These are phyloP conservation scores for Calonectria pseudoreteaudii DNA, from an alignment of 2,329 filamentous ascomycete genomes.

Conservation along the genomic window DNA sequence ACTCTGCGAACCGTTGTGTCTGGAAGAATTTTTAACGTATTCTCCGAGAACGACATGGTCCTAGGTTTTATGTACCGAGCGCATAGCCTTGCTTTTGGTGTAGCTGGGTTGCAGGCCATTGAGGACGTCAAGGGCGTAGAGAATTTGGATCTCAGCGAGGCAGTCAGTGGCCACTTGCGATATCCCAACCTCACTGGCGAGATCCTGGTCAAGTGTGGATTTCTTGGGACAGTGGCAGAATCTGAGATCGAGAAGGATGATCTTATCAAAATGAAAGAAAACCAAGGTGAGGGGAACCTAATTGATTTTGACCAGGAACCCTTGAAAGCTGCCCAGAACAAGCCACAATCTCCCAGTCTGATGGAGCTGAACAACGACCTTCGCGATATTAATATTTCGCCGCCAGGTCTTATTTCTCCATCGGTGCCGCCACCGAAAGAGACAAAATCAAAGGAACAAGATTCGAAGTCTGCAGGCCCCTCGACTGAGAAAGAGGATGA, in stretches of 20 bases:
- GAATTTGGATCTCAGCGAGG: slow-evolving; percentile 64
- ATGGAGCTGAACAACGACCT: slow-evolving; percentile 41
- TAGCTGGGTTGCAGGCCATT: slow-evolving; percentile 85
- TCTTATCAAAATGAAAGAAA: slow-evolving; percentile 59
- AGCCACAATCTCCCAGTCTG: slow-evolving; percentile 25
- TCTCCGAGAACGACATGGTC: slow-evolving; percentile 87
- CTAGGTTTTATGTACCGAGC: slow-evolving; percentile 89
- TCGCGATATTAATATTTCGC: slow-evolving; percentile 43
- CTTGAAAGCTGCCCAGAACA: slow-evolving; percentile 22
- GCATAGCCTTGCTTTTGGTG: slow-evolving; percentile 83
- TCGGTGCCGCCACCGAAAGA: slow-evolving; percentile 28
- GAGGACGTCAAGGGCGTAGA: slow-evolving; percentile 73
- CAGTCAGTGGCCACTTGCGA: slow-evolving; percentile 65
- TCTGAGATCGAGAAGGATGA: slow-evolving; percentile 64
- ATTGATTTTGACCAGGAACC: slow-evolving; percentile 44
- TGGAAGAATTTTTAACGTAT: slow-evolving; percentile 88
- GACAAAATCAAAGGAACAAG: neutral
- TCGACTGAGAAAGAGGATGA: neutral
- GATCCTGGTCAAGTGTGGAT: slow-evolving; percentile 65
- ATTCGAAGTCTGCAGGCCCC: slow-evolving; percentile 20
- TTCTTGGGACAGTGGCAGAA: slow-evolving; percentile 58
- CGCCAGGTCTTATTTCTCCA: slow-evolving; percentile 40
- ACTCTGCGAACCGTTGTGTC: slow-evolving; percentile 81
- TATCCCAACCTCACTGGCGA: slow-evolving; percentile 63
- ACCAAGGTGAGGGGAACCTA: slow-evolving; percentile 46